Conservation (phyloP, 1,284 basidiomycete species). For the Singerocomus rubriflavus region DNA sequence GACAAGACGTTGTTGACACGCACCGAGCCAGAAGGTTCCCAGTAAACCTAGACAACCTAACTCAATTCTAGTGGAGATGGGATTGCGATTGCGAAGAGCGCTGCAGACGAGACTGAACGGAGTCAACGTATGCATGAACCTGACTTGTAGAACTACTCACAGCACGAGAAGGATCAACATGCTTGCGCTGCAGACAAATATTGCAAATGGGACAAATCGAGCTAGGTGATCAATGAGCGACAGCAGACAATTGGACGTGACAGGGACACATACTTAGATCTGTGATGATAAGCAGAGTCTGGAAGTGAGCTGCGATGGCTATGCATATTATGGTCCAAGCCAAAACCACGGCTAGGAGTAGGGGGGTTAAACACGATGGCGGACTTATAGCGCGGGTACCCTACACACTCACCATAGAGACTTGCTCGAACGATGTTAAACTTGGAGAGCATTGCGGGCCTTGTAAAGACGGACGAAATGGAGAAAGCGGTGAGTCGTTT, state of each 20-base stretch:
- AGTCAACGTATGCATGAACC: slow-evolving; percentile 3
- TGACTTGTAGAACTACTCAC: slow-evolving; percentile 41
- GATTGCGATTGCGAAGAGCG: slow-evolving; percentile 61
- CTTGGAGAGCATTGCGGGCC: slow-evolving; percentile 42
- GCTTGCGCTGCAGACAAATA: slow-evolving; percentile 71
- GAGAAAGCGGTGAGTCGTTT: slow-evolving; percentile 32
- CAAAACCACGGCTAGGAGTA: slow-evolving; percentile 51
- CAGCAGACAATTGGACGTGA: background rate
- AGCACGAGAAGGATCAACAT: slow-evolving; percentile 63
- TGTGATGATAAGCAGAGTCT: slow-evolving; percentile 62
- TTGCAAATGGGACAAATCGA: slow-evolving; percentile 78
- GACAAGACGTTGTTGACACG: slow-evolving; percentile 25
- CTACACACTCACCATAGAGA: slow-evolving; percentile 52
- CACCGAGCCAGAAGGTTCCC: slow-evolving; percentile 78
- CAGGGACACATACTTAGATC: slow-evolving; percentile 63
- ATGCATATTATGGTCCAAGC: slow-evolving; percentile 72
- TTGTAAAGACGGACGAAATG: slow-evolving; percentile 29
- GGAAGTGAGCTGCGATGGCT: slow-evolving; percentile 72
- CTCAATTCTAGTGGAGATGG: slow-evolving; percentile 75
- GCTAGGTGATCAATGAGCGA: slow-evolving; percentile 40
- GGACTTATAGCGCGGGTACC: background rate
- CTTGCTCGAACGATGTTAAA: slow-evolving; percentile 65
- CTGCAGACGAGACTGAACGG: slow-evolving; percentile 56
- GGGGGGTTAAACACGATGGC: slow-evolving; percentile 9
- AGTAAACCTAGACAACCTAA: slow-evolving; percentile 64